Evolutionary conservation across 441 rosid species (phyloP).

Genomic region (Biscutella laevigata): DNA sequence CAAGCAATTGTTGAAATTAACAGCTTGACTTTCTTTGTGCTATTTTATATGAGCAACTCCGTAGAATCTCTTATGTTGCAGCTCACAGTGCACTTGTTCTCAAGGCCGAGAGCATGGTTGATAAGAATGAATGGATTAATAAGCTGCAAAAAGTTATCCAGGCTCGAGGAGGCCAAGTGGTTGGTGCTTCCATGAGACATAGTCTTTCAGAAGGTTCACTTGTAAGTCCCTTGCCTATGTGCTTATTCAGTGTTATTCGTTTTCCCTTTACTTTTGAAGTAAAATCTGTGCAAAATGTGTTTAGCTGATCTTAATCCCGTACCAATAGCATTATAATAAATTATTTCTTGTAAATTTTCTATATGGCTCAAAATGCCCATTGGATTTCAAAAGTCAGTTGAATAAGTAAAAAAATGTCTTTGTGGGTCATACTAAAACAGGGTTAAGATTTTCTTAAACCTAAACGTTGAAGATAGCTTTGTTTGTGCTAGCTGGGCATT

Average conservation of each 20-base stretch:
- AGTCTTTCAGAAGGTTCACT: slow-evolving; percentile 68
- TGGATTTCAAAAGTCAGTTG: background rate
- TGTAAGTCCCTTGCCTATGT: slow-evolving; percentile 29
- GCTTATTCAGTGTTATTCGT: background rate
- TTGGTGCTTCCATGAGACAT: slow-evolving; percentile 41
- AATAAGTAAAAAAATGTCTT: background rate
- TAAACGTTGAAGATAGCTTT: background rate
- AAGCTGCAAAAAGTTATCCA: slow-evolving; percentile 52
- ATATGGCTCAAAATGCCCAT: background rate
- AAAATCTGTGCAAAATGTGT: background rate
- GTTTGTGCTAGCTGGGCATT: background rate
- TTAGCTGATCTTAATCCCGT: background rate
- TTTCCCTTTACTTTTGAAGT: background rate
- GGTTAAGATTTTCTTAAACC: background rate
- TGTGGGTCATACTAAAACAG: background rate
- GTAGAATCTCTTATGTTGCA: slow-evolving; percentile 29
- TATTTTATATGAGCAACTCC: background rate
- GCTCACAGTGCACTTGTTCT: slow-evolving; percentile 57
- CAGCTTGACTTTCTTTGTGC: slow-evolving; percentile 2
- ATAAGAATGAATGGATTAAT: slow-evolving; percentile 58
- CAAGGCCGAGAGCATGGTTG: slow-evolving; percentile 54
- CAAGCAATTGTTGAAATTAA: background rate
- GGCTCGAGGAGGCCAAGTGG: slow-evolving; percentile 43
- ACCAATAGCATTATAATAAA: background rate
- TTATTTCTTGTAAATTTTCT: background rate